A percentile compares a stretch with the other conserved stretches of the same genome.
Conservation (phyloP, 83 land plant genomes). For the Diphasiastrum complanatum region DNA sequence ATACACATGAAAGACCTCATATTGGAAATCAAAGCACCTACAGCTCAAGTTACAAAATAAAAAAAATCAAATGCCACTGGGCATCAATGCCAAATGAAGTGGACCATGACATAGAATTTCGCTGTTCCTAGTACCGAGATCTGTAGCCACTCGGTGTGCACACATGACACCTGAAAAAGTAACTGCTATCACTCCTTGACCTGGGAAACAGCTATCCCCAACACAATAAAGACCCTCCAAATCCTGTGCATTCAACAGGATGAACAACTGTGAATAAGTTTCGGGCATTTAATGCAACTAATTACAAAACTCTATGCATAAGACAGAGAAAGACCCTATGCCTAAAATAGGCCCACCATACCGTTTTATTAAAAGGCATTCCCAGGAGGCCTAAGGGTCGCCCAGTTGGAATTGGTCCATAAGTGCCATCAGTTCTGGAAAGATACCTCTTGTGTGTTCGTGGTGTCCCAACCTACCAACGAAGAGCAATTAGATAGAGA, state of each 20-base stretch:
- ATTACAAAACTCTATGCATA: neutral
- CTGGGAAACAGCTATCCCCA: constrained; percentile 99
- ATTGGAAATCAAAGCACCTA: neutral
- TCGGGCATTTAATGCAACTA: neutral
- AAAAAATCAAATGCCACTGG: neutral
- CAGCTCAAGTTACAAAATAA: neutral
- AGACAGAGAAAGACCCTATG: neutral
- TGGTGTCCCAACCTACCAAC: constrained; percentile 82
- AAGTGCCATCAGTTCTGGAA: constrained; percentile 87
- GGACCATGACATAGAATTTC: neutral
- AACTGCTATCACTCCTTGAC: constrained; percentile 98
- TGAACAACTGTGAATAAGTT: neutral
- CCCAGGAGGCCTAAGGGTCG: constrained; percentile 85
- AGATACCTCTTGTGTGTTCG: constrained; percentile 86
- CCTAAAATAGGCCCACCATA: constrained; percentile 23
- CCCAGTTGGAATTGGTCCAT: constrained; percentile 89
- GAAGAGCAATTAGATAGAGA: constrained; percentile 1
- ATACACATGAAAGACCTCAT: neutral
- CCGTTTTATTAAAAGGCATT: constrained; percentile 99
- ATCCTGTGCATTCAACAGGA: constrained; percentile 52
- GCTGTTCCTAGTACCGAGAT: constrained; percentile 52
- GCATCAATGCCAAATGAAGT: neutral
- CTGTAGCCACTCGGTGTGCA: constrained; percentile 98
- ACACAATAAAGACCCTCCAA: constrained; percentile 89
- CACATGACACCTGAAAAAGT: constrained; percentile 98